phyloP scores from a whole-genome alignment of 257 asterid genomes.

The Linderniella brevidens region DNA sequence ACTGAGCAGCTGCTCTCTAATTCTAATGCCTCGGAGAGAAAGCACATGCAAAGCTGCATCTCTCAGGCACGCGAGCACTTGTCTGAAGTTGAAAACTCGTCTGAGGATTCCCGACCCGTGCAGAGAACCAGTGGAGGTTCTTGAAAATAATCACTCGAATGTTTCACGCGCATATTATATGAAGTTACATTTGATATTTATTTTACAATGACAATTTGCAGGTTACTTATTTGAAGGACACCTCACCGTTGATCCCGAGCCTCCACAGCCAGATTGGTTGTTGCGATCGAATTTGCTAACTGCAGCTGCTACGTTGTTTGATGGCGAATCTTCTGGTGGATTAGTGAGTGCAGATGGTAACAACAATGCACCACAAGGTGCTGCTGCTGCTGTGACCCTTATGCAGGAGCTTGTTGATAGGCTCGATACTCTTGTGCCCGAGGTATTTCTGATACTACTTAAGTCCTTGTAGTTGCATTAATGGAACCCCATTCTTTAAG shows the following conservation, averaged over 20 bases:
- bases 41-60: constrained; percentile 53
- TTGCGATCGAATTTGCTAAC: constrained; percentile 45
- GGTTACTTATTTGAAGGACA: constrained; percentile 97
- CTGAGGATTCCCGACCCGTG: constrained; percentile 24
- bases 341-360: constrained; percentile 23
- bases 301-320: constrained; percentile 54
- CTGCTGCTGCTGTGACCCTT: constrained; percentile 27
- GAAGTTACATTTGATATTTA: background rate
- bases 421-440: constrained; percentile 55
- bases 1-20: constrained; percentile 38
- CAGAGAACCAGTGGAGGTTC: constrained; percentile 47
- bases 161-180: no score
- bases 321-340: constrained; percentile 52
- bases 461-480: background rate
- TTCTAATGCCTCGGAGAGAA: constrained; percentile 38
- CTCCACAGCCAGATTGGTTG: constrained; percentile 86
- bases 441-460: constrained; percentile 29
- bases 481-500: background rate
- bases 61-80: constrained; percentile 54
- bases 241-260: constrained; percentile 88
- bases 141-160: background rate
- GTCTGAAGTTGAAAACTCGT: constrained; percentile 28
- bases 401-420: constrained; percentile 37
- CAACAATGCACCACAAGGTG: constrained; percentile 12
- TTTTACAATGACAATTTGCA: constrained; percentile 13